Evolutionary conservation across 768 basidiomycete species (phyloP).

Genomic region (Suillus cothurnatus): DNA sequence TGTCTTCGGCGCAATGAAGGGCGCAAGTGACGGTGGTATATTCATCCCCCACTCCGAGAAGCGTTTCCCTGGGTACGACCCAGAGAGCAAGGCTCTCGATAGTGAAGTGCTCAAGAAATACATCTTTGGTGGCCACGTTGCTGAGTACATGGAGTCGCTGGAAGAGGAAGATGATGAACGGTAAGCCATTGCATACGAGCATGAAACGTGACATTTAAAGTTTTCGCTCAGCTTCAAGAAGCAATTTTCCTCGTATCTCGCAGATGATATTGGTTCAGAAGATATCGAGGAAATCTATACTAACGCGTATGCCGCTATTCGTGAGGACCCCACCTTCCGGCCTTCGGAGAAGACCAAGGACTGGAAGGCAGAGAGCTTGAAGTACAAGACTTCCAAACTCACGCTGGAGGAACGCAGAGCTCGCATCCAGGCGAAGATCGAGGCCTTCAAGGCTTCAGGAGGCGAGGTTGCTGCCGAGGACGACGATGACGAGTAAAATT

Average conservation of each 20-base stretch:
- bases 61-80: conserved; percentile 97
- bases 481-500: conserved; percentile 61
- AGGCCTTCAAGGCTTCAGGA: conserved; percentile 79
- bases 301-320: conserved; percentile 92
- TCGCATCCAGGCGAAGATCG: conserved; percentile 86
- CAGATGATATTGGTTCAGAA: conserved; percentile 92
- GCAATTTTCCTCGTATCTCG: conserved; percentile 94
- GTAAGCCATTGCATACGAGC: conserved; percentile 37
- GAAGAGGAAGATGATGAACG: conserved; percentile 99
- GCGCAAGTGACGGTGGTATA: conserved; percentile 96
- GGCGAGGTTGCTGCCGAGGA: conserved; percentile 38
- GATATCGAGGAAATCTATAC: conserved; percentile 97
- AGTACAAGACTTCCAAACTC: conserved; percentile 69
- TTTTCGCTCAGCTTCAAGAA: conserved; percentile 79
- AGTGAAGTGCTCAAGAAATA: conserved; percentile 96
- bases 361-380: conserved; percentile 86
- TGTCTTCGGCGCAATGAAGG: conserved; percentile 98
- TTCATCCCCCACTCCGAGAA: conserved; percentile 97
- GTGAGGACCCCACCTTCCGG: conserved; percentile 91
- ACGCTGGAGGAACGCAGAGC: conserved; percentile 76
- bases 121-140: conserved; percentile 96
- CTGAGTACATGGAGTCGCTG: conserved; percentile 99
- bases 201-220: conserved; percentile 12
- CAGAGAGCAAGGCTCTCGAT: conserved; percentile 90
- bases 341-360: conserved; percentile 86